These are phyloP conservation scores for Chaetomium olivaceum DNA, from an alignment of 2,329 filamentous ascomycete genomes.

Conservation along the genomic window DNA sequence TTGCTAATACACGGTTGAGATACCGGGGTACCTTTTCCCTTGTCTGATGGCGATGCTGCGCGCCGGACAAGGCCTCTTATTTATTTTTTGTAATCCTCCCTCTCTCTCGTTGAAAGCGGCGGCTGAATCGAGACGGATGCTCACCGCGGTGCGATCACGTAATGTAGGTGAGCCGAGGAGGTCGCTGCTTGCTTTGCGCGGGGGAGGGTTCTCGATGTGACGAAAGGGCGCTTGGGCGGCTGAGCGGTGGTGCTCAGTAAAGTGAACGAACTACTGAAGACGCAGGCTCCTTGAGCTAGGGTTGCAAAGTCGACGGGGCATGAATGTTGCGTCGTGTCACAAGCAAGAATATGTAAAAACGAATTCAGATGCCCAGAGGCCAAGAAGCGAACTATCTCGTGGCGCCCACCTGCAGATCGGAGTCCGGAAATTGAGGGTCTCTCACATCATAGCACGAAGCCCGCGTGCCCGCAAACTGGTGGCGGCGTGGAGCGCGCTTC, in stretches of 20 bases:
- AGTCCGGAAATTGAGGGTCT: conserved; percentile 18
- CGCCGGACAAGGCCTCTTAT: background rate
- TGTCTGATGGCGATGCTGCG: background rate
- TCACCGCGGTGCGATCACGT: conserved; percentile 7
- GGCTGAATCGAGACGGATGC: conserved; percentile 11
- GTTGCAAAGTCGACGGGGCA: background rate
- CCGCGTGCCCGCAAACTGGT: background rate
- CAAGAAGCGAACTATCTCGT: conserved; percentile 11
- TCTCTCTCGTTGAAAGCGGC: background rate
- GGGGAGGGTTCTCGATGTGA: background rate
- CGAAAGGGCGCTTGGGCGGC: background rate
- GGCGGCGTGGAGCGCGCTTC: conserved; percentile 6
- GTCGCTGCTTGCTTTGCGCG: background rate
- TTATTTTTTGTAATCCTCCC: background rate
- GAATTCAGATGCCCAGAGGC: background rate
- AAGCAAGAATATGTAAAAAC: background rate
- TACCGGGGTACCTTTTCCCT: background rate
- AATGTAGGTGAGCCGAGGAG: background rate
- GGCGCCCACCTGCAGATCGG: conserved; percentile 16
- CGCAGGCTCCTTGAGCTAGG: too few species aligned
- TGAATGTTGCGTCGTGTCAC: background rate
- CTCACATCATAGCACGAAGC: background rate
- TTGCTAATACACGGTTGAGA: background rate
- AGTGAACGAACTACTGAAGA: background rate
- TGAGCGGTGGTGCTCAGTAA: background rate